phyloP scores from a whole-genome alignment of 2,329 filamentous ascomycete genomes.

The Pseudocercospora fuligena region DNA sequence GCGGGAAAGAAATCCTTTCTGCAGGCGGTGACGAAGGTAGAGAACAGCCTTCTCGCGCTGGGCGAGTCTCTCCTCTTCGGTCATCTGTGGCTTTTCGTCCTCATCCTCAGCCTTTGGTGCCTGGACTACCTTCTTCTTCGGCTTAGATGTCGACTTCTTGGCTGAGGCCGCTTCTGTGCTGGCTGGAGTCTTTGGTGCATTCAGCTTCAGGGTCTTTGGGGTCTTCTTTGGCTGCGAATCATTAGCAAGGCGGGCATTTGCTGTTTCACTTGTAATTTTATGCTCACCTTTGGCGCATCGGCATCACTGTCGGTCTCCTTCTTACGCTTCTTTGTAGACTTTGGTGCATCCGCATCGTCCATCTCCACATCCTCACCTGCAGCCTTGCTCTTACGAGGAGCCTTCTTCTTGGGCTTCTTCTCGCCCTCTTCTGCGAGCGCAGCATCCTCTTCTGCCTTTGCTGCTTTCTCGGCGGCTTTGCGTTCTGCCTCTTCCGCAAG shows the following conservation, averaged over 20 bases:
- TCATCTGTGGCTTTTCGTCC: conserved; percentile 61
- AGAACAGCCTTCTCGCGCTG: conserved; percentile 74
- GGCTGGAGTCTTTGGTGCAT: conserved; percentile 49
- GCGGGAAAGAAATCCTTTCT: conserved; percentile 87
- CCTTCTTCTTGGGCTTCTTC: conserved; percentile 53
- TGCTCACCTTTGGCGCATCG: conserved; percentile 68
- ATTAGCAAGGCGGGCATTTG: conserved; percentile 34
- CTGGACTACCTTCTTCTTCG: conserved; percentile 63
- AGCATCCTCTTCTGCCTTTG: conserved; percentile 46
- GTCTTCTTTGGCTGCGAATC: conserved; percentile 53
- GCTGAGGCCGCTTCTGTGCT: conserved; percentile 36
- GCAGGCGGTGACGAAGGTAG: conserved; percentile 90
- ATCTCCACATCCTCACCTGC: conserved; percentile 57
- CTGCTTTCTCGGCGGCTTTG: conserved; percentile 46
- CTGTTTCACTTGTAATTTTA: background rate
- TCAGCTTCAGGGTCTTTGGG: conserved; percentile 55
- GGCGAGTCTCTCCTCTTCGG: conserved; percentile 59
- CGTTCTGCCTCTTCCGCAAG: conserved; percentile 47
- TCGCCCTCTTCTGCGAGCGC: conserved; percentile 50
- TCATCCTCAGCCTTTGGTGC: conserved; percentile 60
- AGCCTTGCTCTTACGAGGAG: conserved; percentile 39
- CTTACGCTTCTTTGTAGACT: conserved; percentile 79
- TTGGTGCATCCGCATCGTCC: conserved; percentile 66
- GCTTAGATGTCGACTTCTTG: conserved; percentile 54
- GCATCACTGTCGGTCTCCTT: conserved; percentile 68